Evolutionary conservation across 2,329 filamentous ascomycete species (phyloP).

Genomic region (Diaporthe citri): DNA sequence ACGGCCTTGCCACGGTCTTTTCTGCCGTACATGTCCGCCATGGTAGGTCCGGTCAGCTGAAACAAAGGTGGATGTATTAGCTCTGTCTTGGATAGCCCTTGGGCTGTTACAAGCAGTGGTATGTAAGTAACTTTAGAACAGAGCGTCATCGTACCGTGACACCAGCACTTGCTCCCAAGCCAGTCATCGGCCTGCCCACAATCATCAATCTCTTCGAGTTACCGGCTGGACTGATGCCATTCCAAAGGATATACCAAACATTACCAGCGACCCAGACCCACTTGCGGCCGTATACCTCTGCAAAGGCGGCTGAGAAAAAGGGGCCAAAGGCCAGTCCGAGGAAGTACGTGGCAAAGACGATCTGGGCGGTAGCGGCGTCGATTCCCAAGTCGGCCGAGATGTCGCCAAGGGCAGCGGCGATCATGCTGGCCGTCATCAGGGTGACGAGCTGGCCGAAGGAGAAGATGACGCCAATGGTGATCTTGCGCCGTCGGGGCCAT

Average conservation of each 20-base stretch:
- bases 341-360: conserved; percentile 52
- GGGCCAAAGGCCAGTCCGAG: conserved; percentile 52
- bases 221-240: conserved; percentile 46
- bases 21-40: conserved; percentile 22
- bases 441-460: conserved; percentile 52
- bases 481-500: conserved; percentile 38
- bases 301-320: conserved; percentile 50
- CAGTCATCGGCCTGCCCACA: conserved; percentile 14
- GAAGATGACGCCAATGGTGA: conserved; percentile 47
- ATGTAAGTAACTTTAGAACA: no score
- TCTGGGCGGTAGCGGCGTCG: conserved; percentile 46
- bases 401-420: conserved; percentile 51
- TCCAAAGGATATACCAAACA: conserved; percentile 53
- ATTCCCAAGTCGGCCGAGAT: conserved; percentile 50
- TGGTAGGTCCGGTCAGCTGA: conserved; percentile 17
- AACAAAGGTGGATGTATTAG: conserved; percentile 25
- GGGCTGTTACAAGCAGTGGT: no score
- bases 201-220: conserved; percentile 52
- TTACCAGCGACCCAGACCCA: conserved; percentile 51
- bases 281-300: conserved; percentile 52
- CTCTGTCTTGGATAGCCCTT: no score
- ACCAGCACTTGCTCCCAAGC: conserved; percentile 8
- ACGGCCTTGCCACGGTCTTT: conserved; percentile 10
- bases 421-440: conserved; percentile 53
- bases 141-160: conserved; percentile 7